Percentiles rank a stretch among this genome's conserved stretches.
These are phyloP conservation scores for Medicago lupulina DNA, from an alignment of 306 rosid species.

Conservation along the genomic window DNA sequence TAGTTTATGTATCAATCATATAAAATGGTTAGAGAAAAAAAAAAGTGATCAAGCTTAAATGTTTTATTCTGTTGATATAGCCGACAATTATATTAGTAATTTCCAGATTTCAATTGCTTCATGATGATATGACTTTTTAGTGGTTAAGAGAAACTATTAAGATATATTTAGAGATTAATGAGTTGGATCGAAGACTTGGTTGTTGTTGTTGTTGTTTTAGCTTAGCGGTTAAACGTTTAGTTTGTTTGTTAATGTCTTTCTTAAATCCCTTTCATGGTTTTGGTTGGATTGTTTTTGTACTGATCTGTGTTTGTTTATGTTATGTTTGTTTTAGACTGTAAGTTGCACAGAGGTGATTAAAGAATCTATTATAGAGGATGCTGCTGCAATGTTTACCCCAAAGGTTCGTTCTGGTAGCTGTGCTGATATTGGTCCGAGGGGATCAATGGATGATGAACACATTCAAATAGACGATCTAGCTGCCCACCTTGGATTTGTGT, in stretches of 20 bases:
- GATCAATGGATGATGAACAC: conserved; percentile 91
- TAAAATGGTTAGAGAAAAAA: no score
- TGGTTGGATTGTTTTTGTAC: neutral
- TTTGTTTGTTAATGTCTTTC: neutral
- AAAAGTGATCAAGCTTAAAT: no score
- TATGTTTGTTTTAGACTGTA: conserved; percentile 52
- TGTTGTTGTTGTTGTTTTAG: no score
- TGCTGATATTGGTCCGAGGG: conserved; percentile 71
- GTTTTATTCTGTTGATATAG: no score
- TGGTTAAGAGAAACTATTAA: no score
- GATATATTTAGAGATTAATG: no score
- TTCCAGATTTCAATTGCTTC: no score
- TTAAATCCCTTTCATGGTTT: neutral
- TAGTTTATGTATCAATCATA: no score
- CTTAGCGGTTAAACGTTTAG: conserved; percentile 19
- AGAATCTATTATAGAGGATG: conserved; percentile 49
- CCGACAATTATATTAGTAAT: no score
- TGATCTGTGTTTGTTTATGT: neutral
- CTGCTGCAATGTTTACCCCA: conserved; percentile 57
- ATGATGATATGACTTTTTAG: no score
- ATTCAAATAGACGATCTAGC: conserved; percentile 77
- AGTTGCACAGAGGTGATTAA: conserved; percentile 51
- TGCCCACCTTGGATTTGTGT: conserved; percentile 59
- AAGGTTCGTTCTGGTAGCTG: conserved; percentile 78
- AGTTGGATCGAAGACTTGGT: no score